phyloP scores from a whole-genome alignment of 1,284 basidiomycete genomes.

The Trichosporon asahii region DNA sequence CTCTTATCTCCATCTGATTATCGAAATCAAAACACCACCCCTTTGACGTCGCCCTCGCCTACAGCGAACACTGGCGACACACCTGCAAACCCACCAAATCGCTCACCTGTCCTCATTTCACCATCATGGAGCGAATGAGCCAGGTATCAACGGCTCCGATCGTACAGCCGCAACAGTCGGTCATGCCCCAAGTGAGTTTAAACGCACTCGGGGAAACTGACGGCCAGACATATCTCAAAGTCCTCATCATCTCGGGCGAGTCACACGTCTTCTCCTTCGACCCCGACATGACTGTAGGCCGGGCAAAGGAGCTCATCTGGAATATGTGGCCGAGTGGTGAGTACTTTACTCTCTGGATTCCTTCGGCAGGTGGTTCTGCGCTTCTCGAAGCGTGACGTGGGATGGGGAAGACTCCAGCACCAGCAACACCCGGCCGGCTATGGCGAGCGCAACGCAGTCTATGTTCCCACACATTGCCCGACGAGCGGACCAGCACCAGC shows the following conservation, averaged over 20 bases:
- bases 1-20: neutral
- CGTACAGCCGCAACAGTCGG: conserved; percentile 5
- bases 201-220: neutral
- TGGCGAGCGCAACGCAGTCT: too few species aligned
- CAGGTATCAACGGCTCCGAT: conserved; percentile 1
- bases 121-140: conserved; percentile 1
- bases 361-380: neutral
- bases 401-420: neutral
- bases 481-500: neutral
- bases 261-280: conserved; percentile 72
- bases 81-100: neutral
- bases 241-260: conserved; percentile 70
- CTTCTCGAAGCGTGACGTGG: neutral
- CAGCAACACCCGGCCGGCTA: neutral
- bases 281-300: conserved; percentile 69
- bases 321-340: conserved; percentile 21
- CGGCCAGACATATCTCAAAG: conserved; percentile 65
- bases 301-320: conserved; percentile 53
- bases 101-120: neutral
- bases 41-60: neutral
- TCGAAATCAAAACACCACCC: neutral
- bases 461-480: too few species aligned
- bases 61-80: neutral
- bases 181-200: neutral
- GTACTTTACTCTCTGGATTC: neutral